Evolutionary conservation across 116 monocot species (phyloP).

Genomic region (Posidonia oceanica): DNA sequence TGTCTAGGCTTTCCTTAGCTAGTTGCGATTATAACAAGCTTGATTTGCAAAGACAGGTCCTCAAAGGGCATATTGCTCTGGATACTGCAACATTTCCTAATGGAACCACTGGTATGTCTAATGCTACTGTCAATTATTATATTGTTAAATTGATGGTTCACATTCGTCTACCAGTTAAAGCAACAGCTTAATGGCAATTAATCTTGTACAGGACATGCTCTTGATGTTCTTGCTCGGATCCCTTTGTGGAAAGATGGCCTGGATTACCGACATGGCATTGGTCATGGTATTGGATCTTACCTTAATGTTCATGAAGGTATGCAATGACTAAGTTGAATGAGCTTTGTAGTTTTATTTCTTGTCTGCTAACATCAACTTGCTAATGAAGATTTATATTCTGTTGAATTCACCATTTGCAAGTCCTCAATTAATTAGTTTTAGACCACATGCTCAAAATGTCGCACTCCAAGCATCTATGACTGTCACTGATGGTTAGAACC

Average conservation of each 20-base stretch:
- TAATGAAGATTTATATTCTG: background rate
- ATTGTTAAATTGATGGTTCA: too few relatives aligned
- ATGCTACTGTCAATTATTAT: background rate
- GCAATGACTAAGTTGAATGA: background rate
- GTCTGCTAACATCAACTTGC: background rate
- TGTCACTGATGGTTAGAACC: slow-evolving; percentile 82
- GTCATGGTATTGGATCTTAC: slow-evolving; percentile 94
- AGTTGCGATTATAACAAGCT: background rate
- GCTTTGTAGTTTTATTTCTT: background rate
- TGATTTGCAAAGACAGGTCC: slow-evolving; percentile 40
- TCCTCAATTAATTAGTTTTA: slow-evolving; percentile 93
- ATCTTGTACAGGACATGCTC: too few relatives aligned
- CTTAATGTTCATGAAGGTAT: slow-evolving; percentile 97
- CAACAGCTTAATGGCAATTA: too few relatives aligned
- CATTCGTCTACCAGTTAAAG: too few relatives aligned
- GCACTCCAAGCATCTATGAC: slow-evolving; percentile 89
- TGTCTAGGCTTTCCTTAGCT: too few relatives aligned
- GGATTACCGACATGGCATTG: slow-evolving; percentile 98
- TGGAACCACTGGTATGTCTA: slow-evolving; percentile 70
- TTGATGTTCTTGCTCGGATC: too few relatives aligned
- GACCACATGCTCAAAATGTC: slow-evolving; percentile 79
- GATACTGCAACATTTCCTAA: slow-evolving; percentile 82
- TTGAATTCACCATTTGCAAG: slow-evolving; percentile 31
- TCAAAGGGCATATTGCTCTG: slow-evolving; percentile 95
- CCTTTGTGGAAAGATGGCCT: too few relatives aligned